phyloP scores from a whole-genome alignment of 177 flowering plant species.

The Vitis hybrid region DNA sequence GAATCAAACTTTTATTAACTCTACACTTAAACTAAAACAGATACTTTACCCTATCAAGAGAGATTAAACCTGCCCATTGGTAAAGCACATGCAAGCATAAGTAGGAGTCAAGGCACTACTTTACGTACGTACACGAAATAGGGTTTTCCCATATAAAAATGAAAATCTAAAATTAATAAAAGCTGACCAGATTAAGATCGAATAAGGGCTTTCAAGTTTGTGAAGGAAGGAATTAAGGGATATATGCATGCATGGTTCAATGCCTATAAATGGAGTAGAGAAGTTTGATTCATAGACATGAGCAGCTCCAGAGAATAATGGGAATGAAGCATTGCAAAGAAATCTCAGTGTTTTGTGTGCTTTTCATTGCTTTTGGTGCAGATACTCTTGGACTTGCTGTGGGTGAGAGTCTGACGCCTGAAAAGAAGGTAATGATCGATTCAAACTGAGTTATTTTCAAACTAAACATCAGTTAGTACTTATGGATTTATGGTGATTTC shows the following conservation, averaged over 20 bases:
- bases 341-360: slow-evolving; percentile 12
- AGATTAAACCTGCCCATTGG: background rate
- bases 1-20: background rate
- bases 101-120: slow-evolving; percentile 14
- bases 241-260: background rate
- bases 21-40: background rate
- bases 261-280: slow-evolving; percentile 6
- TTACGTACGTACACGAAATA: background rate
- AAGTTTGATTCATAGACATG: too few relatives aligned
- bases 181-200: slow-evolving; percentile 1
- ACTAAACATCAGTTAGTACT: too few relatives aligned
- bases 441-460: too few relatives aligned
- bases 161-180: background rate
- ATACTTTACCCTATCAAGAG: slow-evolving; percentile 16
- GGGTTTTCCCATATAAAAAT: background rate
- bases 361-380: slow-evolving; percentile 14
- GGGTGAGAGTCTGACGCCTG: slow-evolving; percentile 10
- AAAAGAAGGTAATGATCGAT: slow-evolving; percentile 6
- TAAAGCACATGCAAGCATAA: slow-evolving; percentile 11
- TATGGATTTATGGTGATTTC: too few relatives aligned
- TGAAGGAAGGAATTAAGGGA: slow-evolving; percentile 24
- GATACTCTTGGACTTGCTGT: slow-evolving; percentile 4
- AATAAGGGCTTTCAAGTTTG: slow-evolving; percentile 10
- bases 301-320: background rate
- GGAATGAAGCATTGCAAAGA: slow-evolving; percentile 8